Percentiles rank a stretch among this genome's conserved stretches.
These are phyloP conservation scores for Flaveria bidentis DNA, from an alignment of 129 eudicot genomes.

Conservation along the genomic window DNA sequence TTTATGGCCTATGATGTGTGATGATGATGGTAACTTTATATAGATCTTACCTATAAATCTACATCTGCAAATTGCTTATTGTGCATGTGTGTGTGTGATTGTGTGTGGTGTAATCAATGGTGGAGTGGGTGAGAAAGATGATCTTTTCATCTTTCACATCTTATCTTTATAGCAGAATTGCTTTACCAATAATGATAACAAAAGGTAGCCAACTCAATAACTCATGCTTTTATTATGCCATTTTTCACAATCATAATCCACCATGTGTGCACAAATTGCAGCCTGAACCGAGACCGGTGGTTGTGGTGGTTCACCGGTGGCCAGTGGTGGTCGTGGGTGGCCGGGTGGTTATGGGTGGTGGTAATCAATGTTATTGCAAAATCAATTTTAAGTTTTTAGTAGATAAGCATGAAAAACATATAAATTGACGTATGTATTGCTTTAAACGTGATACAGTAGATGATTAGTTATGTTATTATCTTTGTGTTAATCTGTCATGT, in stretches of 20 bases:
- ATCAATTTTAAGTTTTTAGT: too few relatives aligned
- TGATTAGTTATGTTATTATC: background rate
- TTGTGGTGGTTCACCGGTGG: background rate
- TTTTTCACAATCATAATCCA: background rate
- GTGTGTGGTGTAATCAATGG: constrained; percentile 31
- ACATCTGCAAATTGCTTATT: constrained; percentile 15
- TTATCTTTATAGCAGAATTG: constrained; percentile 21
- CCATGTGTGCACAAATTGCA: background rate
- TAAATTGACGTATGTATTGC: background rate
- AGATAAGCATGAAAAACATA: too few relatives aligned
- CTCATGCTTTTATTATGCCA: background rate
- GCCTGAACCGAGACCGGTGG: background rate
- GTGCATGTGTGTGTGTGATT: constrained; percentile 22
- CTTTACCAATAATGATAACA: constrained; percentile 25
- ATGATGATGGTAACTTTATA: constrained; percentile 14
- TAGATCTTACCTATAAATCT: constrained; percentile 25
- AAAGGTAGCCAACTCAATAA: constrained; percentile 11
- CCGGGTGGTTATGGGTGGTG: background rate
- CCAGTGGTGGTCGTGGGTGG: background rate
- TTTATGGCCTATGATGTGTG: constrained; percentile 3
- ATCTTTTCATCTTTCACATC: constrained; percentile 26
- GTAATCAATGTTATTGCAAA: background rate
- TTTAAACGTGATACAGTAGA: background rate
- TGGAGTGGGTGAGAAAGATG: constrained; percentile 38
- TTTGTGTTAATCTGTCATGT: background rate